Evolutionary conservation across 495 filamentous ascomycete species (phyloP), one percentile per base, ranked within the genome.

Genomic region (Aspergillus panamensis): DNA sequence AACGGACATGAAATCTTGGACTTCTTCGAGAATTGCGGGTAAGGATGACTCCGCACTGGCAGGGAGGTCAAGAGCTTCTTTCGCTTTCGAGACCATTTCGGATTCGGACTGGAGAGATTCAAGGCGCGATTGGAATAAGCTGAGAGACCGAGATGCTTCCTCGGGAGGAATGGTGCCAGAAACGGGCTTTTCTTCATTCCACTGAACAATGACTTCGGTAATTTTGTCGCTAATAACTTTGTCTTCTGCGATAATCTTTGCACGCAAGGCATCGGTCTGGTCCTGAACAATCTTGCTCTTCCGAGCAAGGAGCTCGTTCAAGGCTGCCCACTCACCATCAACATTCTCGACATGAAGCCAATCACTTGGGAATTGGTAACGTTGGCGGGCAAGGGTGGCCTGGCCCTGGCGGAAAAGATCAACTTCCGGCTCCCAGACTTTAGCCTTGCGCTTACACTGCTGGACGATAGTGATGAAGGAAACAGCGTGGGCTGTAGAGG

Each of bases 401-500:
- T 97, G 91, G 42, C 95, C 94, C 70, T 96, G 91, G 16, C 91
- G 84, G 77, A 99, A 99, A 2, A 90, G 85, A 62, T 96, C 93
- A 16, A 99, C 87, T 63, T 99, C 94, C 1, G 92, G 92, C 33
- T 90, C 90, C 94, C 94, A 99, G 1, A 87, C 79, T 68, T 89
- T 91, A 42, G 92, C 92, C 66, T 94, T 93, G 20, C 91, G 86
- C 76, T 93, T 95, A 72, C 91, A 96, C 57, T 88, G 89, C 72
- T 99, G 95, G 9, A 99, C 94, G 53, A 91, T 90, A 0, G 94
- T 97, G 66, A 99, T 99, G 75, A 97, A 99, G 29, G 92, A 89
- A 13, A 99, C 95, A 12, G 95, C 95, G 69, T 97, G 91, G 3
- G 91, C 90, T 0, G 94, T 99, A 4, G 93, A 96, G 16, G 89